Percentiles rank a stretch among this genome's conserved stretches.
Evolutionary conservation across 257 asterid genomes (phyloP).

Genomic region (Handroanthus guayacan): DNA sequence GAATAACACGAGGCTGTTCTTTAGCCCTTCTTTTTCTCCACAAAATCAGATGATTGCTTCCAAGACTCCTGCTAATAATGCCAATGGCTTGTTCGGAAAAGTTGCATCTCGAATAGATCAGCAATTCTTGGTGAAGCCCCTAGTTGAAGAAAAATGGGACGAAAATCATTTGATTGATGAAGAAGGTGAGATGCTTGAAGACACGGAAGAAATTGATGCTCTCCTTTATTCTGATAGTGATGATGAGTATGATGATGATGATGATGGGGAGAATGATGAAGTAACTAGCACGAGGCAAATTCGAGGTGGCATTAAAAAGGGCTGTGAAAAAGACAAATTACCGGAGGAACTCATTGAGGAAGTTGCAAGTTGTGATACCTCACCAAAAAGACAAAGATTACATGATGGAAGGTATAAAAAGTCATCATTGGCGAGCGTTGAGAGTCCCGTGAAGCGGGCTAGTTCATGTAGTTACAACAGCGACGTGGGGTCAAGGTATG

Average conservation of each 20-base stretch:
- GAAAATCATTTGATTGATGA: constrained; percentile 51
- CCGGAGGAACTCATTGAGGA: constrained; percentile 50
- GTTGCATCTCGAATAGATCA: constrained; percentile 39
- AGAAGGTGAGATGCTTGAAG: constrained; percentile 67
- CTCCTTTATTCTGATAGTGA: constrained; percentile 71
- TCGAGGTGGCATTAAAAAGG: constrained; percentile 38
- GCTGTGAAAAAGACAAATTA: constrained; percentile 35
- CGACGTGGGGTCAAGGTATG: constrained; percentile 51
- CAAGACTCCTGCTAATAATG: constrained; percentile 38
- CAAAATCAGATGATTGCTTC: constrained; percentile 42
- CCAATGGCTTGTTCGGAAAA: constrained; percentile 29
- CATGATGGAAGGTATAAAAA: constrained; percentile 67
- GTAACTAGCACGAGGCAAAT: constrained; percentile 73
- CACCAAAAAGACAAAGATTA: constrained; percentile 68
- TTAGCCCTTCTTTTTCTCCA: constrained; percentile 49
- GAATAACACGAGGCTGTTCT: constrained; percentile 57
- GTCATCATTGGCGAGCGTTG: constrained; percentile 51
- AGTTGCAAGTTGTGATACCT: constrained; percentile 59
- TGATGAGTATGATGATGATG: constrained; percentile 48
- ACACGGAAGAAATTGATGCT: constrained; percentile 76
- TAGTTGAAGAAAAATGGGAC: constrained; percentile 46
- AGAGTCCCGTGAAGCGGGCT: constrained; percentile 36
- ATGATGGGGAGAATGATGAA: constrained; percentile 65
- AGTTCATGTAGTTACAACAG: constrained; percentile 35
- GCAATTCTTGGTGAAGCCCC: constrained; percentile 36